phyloP scores from a whole-genome alignment of 257 asterid genomes.

The Marsdenia floribunda region DNA sequence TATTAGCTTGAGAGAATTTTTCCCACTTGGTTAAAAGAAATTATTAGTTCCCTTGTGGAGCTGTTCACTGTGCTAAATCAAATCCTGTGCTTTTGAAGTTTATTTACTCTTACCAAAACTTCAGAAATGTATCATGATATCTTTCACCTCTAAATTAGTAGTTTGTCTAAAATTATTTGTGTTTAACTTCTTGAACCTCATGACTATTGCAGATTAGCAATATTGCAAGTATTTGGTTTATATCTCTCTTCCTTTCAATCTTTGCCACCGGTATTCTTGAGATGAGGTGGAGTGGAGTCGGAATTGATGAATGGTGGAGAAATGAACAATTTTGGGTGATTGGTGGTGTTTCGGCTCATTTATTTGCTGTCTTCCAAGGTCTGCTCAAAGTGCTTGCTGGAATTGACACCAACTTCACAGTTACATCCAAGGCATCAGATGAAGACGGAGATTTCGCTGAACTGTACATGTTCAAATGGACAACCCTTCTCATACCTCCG shows the following conservation, averaged over 20 bases:
- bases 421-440: conserved; percentile 88
- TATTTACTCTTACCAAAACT: too few species aligned
- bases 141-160: not conserved
- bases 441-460: conserved; percentile 89
- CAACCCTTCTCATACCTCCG: conserved; percentile 86
- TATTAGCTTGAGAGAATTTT: not conserved
- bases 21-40: not conserved
- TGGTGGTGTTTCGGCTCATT: conserved; percentile 92
- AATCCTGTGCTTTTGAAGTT: not conserved
- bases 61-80: not conserved
- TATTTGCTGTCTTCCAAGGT: conserved; percentile 92
- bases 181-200: not conserved
- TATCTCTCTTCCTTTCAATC: conserved; percentile 89
- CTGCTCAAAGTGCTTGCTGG: conserved; percentile 97
- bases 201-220: conserved; percentile 71
- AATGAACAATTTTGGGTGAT: conserved; percentile 99
- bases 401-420: conserved; percentile 92
- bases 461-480: conserved; percentile 98
- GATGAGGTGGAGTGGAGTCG: conserved; percentile 98
- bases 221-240: conserved; percentile 90
- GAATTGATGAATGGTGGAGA: conserved; percentile 99
- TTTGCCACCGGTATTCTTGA: conserved; percentile 95
- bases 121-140: not conserved
- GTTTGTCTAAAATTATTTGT: not conserved
- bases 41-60: too few species aligned